A percentile compares a stretch with the other conserved stretches of the same genome.
phyloP scores from a whole-genome alignment of 352 stramenopile genomes.

The Phytophthora multivora region DNA sequence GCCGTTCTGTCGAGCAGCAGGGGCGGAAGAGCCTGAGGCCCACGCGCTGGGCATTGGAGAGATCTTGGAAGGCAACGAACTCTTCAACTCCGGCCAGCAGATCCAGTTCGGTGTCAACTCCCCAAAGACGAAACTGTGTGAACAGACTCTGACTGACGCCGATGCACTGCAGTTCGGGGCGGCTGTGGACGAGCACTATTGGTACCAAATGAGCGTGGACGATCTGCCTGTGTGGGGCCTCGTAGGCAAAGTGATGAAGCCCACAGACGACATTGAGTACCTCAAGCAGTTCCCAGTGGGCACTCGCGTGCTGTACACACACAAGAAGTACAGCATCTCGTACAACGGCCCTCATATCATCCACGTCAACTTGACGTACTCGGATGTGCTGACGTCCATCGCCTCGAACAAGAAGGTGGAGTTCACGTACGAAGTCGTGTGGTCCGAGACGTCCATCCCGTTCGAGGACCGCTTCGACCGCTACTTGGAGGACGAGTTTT shows the following conservation, averaged over 20 bases:
- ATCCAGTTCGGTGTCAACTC: conserved; percentile 82
- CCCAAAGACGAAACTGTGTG: conserved; percentile 68
- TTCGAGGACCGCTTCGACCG: conserved; percentile 97
- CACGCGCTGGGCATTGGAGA: conserved; percentile 93
- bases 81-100: conserved; percentile 92
- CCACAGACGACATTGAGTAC: conserved; percentile 80
- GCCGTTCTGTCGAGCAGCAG: conserved; percentile 94
- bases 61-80: conserved; percentile 95
- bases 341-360: conserved; percentile 98
- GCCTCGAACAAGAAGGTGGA: conserved; percentile 89
- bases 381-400: conserved; percentile 87
- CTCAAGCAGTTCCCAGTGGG: conserved; percentile 85
- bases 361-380: conserved; percentile 97
- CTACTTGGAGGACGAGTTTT: conserved; percentile 99
- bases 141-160: conserved; percentile 68
- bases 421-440: conserved; percentile 96
- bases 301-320: conserved; percentile 94
- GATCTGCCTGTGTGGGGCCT: conserved; percentile 98
- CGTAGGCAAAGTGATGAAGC: conserved; percentile 96
- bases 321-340: conserved; percentile 95
- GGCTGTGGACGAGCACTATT: conserved; percentile 96
- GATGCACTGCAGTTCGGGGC: conserved; percentile 84
- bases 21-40: conserved; percentile 88
- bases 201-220: conserved; percentile 99
- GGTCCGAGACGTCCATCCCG: conserved; percentile 88